These are phyloP conservation scores for Curvularia spicifera DNA, from an alignment of 2,329 filamentous ascomycete species.

Conservation along the genomic window DNA sequence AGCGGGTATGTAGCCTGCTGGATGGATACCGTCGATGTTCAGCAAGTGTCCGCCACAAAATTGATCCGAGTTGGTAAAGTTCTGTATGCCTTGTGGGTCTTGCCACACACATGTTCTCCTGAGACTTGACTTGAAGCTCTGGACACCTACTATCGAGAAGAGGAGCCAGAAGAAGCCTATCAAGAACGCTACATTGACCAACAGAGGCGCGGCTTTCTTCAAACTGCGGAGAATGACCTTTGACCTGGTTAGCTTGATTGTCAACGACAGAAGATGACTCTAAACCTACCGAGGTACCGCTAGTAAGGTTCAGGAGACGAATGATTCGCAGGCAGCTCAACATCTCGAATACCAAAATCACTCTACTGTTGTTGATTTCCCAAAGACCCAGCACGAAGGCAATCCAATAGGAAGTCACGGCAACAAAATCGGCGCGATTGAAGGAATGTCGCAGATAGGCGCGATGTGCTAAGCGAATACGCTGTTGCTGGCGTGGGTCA, in stretches of 20 bases:
- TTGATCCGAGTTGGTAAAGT: conserved; percentile 66
- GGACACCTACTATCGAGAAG: conserved; percentile 95
- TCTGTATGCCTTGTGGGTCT: conserved; percentile 56
- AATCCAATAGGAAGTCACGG: conserved; percentile 94
- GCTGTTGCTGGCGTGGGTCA: conserved; percentile 77
- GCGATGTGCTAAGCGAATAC: conserved; percentile 83
- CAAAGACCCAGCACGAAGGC: conserved; percentile 76
- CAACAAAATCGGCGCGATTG: conserved; percentile 92
- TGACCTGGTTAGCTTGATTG: conserved; percentile 11
- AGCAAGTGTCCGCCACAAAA: conserved; percentile 87
- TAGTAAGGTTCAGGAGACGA: conserved; percentile 87
- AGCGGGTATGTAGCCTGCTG: conserved; percentile 70
- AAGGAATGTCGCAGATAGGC: conserved; percentile 95
- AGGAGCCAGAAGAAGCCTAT: conserved; percentile 97
- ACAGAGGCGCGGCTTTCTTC: conserved; percentile 90
- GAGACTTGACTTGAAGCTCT: conserved; percentile 75
- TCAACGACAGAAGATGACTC: neutral
- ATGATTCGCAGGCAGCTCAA: conserved; percentile 92
- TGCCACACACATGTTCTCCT: conserved; percentile 59
- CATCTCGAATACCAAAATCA: conserved; percentile 94
- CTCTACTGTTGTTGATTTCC: conserved; percentile 70
- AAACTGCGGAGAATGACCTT: conserved; percentile 92
- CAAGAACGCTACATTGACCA: conserved; percentile 91
- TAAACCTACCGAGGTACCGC: conserved; percentile 79
- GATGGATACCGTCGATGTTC: conserved; percentile 53